These are phyloP conservation scores for Backusella sp. DNA, from an alignment of 192 early-diverging fungal genomes.

Conservation along the genomic window DNA sequence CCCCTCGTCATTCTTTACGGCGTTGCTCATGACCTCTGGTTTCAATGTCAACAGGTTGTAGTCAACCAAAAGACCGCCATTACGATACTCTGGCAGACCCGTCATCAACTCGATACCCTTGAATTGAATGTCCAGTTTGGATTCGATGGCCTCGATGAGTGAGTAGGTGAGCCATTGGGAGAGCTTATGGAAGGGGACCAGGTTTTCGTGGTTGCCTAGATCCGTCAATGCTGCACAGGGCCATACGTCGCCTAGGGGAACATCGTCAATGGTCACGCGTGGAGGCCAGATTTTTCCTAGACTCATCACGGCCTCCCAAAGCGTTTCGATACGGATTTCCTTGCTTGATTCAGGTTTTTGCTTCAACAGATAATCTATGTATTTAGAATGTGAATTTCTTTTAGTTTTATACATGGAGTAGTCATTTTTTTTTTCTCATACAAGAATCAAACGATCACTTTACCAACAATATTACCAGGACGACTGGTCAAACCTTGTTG, in stretches of 20 bases:
- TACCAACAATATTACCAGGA: slow-evolving; percentile 83
- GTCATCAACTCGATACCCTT: slow-evolving; percentile 70
- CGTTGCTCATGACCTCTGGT: slow-evolving; percentile 45
- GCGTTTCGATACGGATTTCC: slow-evolving; percentile 55
- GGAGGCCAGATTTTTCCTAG: slow-evolving; percentile 84
- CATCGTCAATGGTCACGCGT: slow-evolving; percentile 72
- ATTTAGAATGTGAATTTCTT: background rate
- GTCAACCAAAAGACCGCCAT: slow-evolving; percentile 91
- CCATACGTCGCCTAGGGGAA: slow-evolving; percentile 91
- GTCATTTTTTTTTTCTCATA: too few species aligned
- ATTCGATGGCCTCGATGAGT: slow-evolving; percentile 74
- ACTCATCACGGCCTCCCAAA: slow-evolving; percentile 84
- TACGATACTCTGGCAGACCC: slow-evolving; percentile 83
- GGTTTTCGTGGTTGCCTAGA: slow-evolving; percentile 32
- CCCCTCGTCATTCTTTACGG: slow-evolving; percentile 31
- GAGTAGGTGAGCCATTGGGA: slow-evolving; percentile 97
- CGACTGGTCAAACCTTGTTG: slow-evolving; percentile 47
- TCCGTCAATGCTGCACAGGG: slow-evolving; percentile 61
- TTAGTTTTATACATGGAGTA: background rate
- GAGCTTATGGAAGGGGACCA: slow-evolving; percentile 90
- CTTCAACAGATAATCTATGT: slow-evolving; percentile 19
- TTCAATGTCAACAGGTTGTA: slow-evolving; percentile 71
- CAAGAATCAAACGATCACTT: background rate
- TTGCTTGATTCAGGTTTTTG: slow-evolving; percentile 13
- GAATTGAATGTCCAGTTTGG: slow-evolving; percentile 39